Evolutionary conservation across 139 green algal genomes (phyloP), one percentile per base, ranked within the genome.

Genomic region (Chlorella sp.): DNA sequence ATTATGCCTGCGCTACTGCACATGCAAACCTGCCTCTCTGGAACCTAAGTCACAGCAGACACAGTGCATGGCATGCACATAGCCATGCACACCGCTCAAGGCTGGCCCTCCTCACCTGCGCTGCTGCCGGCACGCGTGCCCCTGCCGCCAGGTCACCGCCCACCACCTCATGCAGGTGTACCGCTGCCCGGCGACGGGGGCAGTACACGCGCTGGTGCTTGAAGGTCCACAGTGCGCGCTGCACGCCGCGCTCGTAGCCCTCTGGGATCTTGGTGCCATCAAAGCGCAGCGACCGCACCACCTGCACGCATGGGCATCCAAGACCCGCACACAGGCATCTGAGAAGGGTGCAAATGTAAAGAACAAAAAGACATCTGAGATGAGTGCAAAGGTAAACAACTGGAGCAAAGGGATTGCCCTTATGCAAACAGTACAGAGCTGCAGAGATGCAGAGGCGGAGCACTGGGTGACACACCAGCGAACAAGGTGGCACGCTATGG

Each of bases 151-250:
- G 92, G 32, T 91, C 90, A 14, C 90, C 93, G 5, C 89, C 66
- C 0, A 94, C 94, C 76, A 98, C 88, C 30, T 95, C 94, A 36
- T 76, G 90, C 84, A 99, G 90, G 92, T 97, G 95, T 61, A 96
- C 92, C 57, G 97, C 32, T 0, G n/a, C 53, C 9, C 83, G 81
- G 0, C 32, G 37, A 0, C 39, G 9, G 0, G 94, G 90, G 91
- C 96, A 97, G 90, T 92, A 99, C 75, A 99, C 96, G 16, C 95
- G 89, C 92, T 98, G 95, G 92, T 99, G 64, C 37, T 34, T 78
- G 66, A 85, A 99, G 18, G 96, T 97, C 95, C 97, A 98, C 15
- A 99, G 66, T 7, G 97, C 97, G 30, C 94, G 92, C 92, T 98
- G 95, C 89, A 99, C 98, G 32, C 88, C 84, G 16, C 90, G 86